Base-by-base conservation (phyloP, 805 yeast species). In the Henningerozyma blattae region DNA sequence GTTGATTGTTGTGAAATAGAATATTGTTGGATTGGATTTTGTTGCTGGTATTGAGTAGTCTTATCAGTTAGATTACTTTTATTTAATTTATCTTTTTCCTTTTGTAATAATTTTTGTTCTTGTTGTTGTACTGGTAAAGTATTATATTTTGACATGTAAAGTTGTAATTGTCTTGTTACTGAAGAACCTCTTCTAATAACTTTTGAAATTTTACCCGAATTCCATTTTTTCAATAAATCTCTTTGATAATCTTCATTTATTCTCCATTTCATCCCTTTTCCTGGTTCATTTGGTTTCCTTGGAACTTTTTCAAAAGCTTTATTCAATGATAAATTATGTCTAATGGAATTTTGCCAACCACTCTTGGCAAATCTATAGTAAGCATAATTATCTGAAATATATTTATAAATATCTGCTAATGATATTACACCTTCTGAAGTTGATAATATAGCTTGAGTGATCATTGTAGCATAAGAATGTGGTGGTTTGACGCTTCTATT, bases 261-360 rank as follows among this genome's bases (percentile, higher is more conserved):
- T 61, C 85, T 93, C 98, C 98, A 91, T 58, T 86, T 86, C 91
- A 89, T 87, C 40, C 97, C 97, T 56, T 89, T 91, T n/a, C 97
- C 96, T 0, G 95, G 94, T 59, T 87, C 95, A 52, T 83, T 77
- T 17, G 91, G 83, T 51, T 80, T 72, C 48, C 96, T 70, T 22
- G 97, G 95, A 17, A 89, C 95, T 59, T 91, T 91, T 48, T 87
- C 96, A 60, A 91, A 91, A 15, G 97, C 96, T 61, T 86, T 85
- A 61, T 91, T 89, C 38, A 89, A 65, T 2, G 96, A 86, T 37
- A 91, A 63, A 54, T 91, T 91, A 60, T 91, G 98, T 46, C 98
- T 76, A 44, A 91, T 86, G 3, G 95, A 84, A 61, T 91, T 91
- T 59, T 91, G 97, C 99, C 99, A 91, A 22, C 97, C 96, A 13